Percentiles rank a stretch among this genome's conserved stretches.
phyloP scores from a whole-genome alignment of 305 asterid genomes.

The Solanum hybrid region DNA sequence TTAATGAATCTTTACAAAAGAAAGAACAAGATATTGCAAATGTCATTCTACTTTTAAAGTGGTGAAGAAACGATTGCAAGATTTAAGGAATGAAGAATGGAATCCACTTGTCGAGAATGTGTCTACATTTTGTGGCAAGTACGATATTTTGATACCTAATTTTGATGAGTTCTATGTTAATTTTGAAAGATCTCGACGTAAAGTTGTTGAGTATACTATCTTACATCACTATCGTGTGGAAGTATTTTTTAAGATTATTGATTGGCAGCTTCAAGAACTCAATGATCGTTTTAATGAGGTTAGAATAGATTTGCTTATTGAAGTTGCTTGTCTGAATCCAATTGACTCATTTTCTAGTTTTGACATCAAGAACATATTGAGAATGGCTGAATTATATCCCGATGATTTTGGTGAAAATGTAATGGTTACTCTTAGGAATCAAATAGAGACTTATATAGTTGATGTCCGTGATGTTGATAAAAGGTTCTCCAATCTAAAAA shows the following conservation, averaged over 20 bases:
- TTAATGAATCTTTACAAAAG: not conserved
- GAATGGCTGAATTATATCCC: not conserved
- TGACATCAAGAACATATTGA: not conserved
- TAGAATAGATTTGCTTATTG: not conserved
- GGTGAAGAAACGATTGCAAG: not conserved
- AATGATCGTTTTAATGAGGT: not conserved
- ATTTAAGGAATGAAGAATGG: not conserved
- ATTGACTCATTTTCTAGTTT: not conserved
- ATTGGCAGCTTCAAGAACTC: not conserved
- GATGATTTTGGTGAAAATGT: not conserved
- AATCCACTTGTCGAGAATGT: not conserved
- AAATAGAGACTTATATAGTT: not conserved
- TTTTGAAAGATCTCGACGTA: not conserved
- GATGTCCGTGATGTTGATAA: not conserved
- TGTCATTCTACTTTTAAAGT: not conserved
- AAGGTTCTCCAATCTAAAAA: not conserved
- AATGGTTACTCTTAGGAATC: not conserved
- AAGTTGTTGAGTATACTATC: not conserved
- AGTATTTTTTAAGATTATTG: not conserved
- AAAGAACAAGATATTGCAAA: not conserved
- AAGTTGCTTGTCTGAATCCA: not conserved
- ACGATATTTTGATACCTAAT: not conserved
- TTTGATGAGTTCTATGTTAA: not conserved
- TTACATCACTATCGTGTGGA: not conserved
- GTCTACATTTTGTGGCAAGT: not conserved